Base-by-base conservation (phyloP, 2,329 filamentous ascomycete species). In the Bipolaris victoriae region DNA sequence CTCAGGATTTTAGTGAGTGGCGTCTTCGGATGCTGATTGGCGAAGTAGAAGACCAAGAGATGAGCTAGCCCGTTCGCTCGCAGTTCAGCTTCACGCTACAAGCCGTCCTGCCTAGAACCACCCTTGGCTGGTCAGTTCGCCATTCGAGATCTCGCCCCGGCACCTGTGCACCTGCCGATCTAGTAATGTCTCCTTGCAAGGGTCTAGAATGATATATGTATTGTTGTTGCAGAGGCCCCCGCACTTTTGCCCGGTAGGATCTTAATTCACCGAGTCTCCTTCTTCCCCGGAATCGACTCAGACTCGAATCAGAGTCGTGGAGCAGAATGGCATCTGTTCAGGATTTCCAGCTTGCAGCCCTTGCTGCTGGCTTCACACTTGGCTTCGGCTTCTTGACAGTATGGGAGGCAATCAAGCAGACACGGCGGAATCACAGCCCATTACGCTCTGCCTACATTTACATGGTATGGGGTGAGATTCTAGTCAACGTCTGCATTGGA, bases 381-480 rank as follows among this genome's bases (percentile, higher is more conserved):
- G 72, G 72, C 1, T 75, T 73, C 43, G 72, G 72, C 0, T 68
- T 73, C 37, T 48, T 75, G 36, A 74, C 71, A 20, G 69, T 71
- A 57, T 75, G 71, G 72, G 71, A 74, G 53, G 72, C 72, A 7
- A 66, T 74, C 55, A 71, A 74, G 51, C 72, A 75, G 57, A 75
- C 72, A n/a, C 61, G 59, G n/a, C 65, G 68, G 35, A 75, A 75
- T 43, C 67, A 71, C 20, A 75, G 73, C 40, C 72, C 72, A 0
- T 52, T 75, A 18, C 51, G 71, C 16, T 71, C 68, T n/a, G 55
- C 56, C n/a, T 75, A 75, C 49, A 72, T 75, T 37, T 75, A 73
- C 53, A 75, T 75, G 72, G n/a, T 75, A 53, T 75, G 71, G 71
- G 72, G 72, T 31, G 71, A 75, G 33, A 65, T 74, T 11, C 1